A percentile compares a stretch with the other conserved stretches of the same genome.
These are phyloP conservation scores for Gardenia jasminoides DNA, from an alignment of 257 asterid genomes.

Conservation along the genomic window DNA sequence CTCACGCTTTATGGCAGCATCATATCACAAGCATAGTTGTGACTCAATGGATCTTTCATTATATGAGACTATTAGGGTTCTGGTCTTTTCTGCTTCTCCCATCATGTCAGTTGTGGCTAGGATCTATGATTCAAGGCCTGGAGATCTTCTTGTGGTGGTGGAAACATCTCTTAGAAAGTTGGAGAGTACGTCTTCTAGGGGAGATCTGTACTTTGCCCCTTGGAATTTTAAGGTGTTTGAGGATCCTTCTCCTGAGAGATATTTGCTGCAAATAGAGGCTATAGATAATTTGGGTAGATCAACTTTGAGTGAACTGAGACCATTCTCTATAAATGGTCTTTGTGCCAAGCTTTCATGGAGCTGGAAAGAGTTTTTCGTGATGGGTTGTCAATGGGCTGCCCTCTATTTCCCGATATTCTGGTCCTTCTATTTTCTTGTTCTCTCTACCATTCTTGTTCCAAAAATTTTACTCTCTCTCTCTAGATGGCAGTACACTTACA, in stretches of 20 bases:
- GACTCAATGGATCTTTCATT: conserved; percentile 33
- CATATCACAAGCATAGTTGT: conserved; percentile 40
- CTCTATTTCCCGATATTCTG: conserved; percentile 70
- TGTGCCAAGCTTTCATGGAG: conserved; percentile 61
- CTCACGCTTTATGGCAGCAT: conserved; percentile 56
- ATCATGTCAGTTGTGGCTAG: conserved; percentile 69
- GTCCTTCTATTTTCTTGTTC: conserved; percentile 40
- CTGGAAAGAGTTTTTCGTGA: conserved; percentile 79
- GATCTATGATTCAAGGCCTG: conserved; percentile 70
- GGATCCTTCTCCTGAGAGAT: conserved; percentile 82
- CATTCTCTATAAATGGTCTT: conserved; percentile 68
- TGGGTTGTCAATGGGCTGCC: conserved; percentile 95
- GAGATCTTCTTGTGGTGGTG: conserved; percentile 46
- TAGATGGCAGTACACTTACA: conserved; percentile 46
- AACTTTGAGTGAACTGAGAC: conserved; percentile 66
- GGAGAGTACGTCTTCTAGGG: conserved; percentile 40
- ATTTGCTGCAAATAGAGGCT: conserved; percentile 68
- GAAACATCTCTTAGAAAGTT: conserved; percentile 65
- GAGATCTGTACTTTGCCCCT: conserved; percentile 65
- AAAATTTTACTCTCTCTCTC: conserved; percentile 41
- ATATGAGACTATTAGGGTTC: conserved; percentile 51
- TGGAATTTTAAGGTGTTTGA: conserved; percentile 78
- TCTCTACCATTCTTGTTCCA: conserved; percentile 58
- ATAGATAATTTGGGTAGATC: conserved; percentile 53
- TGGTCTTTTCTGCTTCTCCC: conserved; percentile 76